Evolutionary conservation across 495 filamentous ascomycete genomes (phyloP).

Genomic region (Bacidia rubella): DNA sequence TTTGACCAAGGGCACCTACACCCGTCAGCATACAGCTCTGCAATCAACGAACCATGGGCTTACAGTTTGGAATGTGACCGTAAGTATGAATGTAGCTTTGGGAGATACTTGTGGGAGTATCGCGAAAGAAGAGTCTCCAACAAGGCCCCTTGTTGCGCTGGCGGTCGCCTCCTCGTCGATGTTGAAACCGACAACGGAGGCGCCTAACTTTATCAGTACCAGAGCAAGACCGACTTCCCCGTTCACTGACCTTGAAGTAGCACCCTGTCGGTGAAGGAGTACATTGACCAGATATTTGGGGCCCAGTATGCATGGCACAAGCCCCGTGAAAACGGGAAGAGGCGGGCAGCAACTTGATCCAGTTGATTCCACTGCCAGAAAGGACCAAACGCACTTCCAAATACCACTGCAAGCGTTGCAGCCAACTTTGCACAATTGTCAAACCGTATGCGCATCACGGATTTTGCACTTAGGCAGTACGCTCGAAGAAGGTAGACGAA

Average conservation of each 20-base stretch:
- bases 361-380: constrained; percentile 76
- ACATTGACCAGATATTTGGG: constrained; percentile 93
- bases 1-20: constrained; percentile 58
- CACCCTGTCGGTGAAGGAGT: constrained; percentile 76
- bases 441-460: constrained; percentile 61
- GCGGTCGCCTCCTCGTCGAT: constrained; percentile 62
- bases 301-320: constrained; percentile 98
- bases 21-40: constrained; percentile 11
- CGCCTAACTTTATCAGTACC: constrained; percentile 40
- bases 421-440: constrained; percentile 74
- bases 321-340: constrained; percentile 90
- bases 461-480: constrained; percentile 76
- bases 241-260: constrained; percentile 57
- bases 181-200: constrained; percentile 59
- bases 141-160: constrained; percentile 82
- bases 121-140: constrained; percentile 92
- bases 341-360: constrained; percentile 67
- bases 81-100: constrained; percentile 65
- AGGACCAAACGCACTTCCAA: constrained; percentile 75
- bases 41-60: constrained; percentile 12
- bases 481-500: constrained; percentile 79
- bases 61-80: constrained; percentile 68
- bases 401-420: constrained; percentile 53
- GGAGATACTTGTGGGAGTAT: constrained; percentile 79
- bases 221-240: background rate